Base-by-base conservation (phyloP, 106 monocot species). In the Chionographis japonica region DNA sequence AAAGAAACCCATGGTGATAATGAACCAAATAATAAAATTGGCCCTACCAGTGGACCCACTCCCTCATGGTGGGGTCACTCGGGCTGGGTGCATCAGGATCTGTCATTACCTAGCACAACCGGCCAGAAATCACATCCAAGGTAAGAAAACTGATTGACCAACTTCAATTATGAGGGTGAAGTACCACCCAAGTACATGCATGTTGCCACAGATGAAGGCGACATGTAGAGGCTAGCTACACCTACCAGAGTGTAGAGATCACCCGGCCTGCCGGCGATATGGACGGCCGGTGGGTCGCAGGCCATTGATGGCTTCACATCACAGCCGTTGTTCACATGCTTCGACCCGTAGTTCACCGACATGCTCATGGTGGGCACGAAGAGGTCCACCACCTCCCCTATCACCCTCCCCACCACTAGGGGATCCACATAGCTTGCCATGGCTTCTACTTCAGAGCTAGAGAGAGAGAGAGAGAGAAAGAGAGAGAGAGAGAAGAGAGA, bases 381-480 rank as follows among this genome's bases (percentile, higher is more conserved):
- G 69, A 83, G 52, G 58, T 90, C 89, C 40, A 90, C 80, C 66
- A 90, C 89, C 41, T 90, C 89, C 2, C 85, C 85, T 43, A 90
- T 85, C 35, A 90, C 89, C 37, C 83, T 80, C 18, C 85, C 89
- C 2, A 85, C 85, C 27, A 90, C 85, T 16, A 90, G 67, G 12
- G 89, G 89, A 58, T 90, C 89, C 8, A 85, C 81, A 63, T 57
- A 68, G 65, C 53, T 61, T 18, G 77, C 50, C 89, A 90, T 90
- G 53, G 40, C 52, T 35, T 14, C 6, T 4, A 20, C 8, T 3
- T 4, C 43, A 18, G 16, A 7, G 54, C 10, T 55, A 20, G 51
- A 40, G 38, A 57, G 56, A 46, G 66, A 56, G 35, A 57, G 4
- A 40, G 51, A 12, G 4, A 8, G 40, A 13, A 27, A 2, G 61